Base-by-base conservation (phyloP, 805 yeast species). In the Tetrapisispora iriomotensis region DNA sequence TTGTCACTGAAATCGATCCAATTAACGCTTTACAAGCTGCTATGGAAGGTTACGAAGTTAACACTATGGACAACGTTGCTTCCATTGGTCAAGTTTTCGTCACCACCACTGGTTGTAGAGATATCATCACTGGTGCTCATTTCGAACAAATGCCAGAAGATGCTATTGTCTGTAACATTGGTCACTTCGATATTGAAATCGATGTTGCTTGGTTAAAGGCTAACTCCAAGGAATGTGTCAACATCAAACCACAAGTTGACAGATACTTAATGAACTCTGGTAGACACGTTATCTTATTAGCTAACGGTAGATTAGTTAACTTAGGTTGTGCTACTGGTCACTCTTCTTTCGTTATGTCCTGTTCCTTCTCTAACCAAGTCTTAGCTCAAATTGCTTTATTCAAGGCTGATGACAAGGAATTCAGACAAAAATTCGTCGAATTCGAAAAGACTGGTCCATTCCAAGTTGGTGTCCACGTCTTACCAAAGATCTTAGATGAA, bases 261-360 rank as follows among this genome's bases (percentile, higher is more conserved):
- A 85, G 98, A 74, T 90, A 68, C 82, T 74, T 85, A 66, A 71
- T 90, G 72, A 70, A 75, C 65, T 74, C 73, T 61, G 97, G 96
- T 62, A 84, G 82, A 64, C 97, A 90, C 75, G 64, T 90, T 65
- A 87, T 90, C 72, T 75, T 90, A 65, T 82, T 90, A 60, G 98
- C 98, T 53, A 96, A 88, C 71, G 98, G 98, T 73, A 86, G 98
- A 75, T 82, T 90, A 61, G 97, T 90, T 66, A 90, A 90, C 87
- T 77, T 90, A 65, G 98, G 98, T 60, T 92, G 97, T 75, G 98
- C 97, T 66, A 90, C 97, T 61, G 98, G 98, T 65, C 98, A 90
- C 79, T 83, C 97, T 38, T 86, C 96, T 30, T 90, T 90, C 65
- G 98, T 90, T 63, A 90, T 90, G 98, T 86, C 96, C 48, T 92